These are phyloP conservation scores for Juglanconis sp. DNA, from an alignment of 2,329 filamentous ascomycete genomes.

Conservation along the genomic window DNA sequence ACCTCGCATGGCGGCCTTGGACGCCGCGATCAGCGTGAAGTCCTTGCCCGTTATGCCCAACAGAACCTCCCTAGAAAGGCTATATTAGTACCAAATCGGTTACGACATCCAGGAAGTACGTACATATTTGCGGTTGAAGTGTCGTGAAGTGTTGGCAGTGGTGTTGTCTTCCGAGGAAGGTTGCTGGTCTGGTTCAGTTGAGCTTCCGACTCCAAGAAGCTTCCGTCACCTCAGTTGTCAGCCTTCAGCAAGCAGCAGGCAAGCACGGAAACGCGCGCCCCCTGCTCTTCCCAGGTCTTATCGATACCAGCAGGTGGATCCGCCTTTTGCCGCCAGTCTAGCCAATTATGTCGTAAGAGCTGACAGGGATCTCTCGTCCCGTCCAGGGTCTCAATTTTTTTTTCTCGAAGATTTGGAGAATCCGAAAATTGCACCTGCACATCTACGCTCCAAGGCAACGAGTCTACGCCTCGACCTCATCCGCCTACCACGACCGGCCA, in stretches of 20 bases:
- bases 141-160: not conserved
- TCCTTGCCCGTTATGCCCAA: constrained; percentile 98
- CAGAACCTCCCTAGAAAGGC: constrained; percentile 77
- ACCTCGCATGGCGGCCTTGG: constrained; percentile 97
- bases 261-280: constrained; percentile 15
- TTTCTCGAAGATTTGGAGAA: constrained; percentile 7
- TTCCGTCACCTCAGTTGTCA: constrained; percentile 13
- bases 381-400: constrained; percentile 17
- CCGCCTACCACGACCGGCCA: constrained; percentile 36
- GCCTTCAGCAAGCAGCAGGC: constrained; percentile 4
- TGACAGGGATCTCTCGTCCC: not conserved
- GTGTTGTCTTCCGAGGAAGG: constrained; percentile 2
- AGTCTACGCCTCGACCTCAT: constrained; percentile 10
- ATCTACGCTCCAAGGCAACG: constrained; percentile 20
- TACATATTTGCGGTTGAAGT: constrained; percentile 19
- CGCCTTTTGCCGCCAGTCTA: not conserved
- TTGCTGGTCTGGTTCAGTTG: not conserved
- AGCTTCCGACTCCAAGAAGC: constrained; percentile 11
- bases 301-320: not conserved
- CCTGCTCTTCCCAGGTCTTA: not conserved
- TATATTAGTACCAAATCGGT: not conserved
- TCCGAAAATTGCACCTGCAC: constrained; percentile 1
- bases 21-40: constrained; percentile 96
- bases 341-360: not conserved
- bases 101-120: not conserved